Evolutionary conservation across 495 filamentous ascomycete genomes (phyloP), one percentile per base, ranked within the genome.

Genomic region (Penicillium chermesinum): DNA sequence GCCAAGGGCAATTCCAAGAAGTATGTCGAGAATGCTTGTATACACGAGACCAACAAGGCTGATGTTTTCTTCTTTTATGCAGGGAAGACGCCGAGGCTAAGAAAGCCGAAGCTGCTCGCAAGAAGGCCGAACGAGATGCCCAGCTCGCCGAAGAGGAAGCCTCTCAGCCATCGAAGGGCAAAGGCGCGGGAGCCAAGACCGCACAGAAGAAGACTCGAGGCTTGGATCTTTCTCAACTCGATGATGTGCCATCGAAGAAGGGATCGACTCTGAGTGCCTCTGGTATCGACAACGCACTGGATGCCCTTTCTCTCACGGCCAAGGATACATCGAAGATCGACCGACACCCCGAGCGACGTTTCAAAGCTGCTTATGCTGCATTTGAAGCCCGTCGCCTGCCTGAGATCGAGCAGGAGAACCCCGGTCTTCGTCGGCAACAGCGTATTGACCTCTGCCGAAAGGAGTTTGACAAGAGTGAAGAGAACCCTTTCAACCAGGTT

Each of bases 401-500:
- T 2, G 90, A 97, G 74, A 83, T 97, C 71, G 84, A 89, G 48
- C 69, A 79, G 46, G 94, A 97, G 64, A 75, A 82, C 30, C 79
- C 83, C 46, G 90, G 87, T 1, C 65, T 96, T 60, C 73, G 90
- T 38, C 74, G 84, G 48, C 78, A 90, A 56, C 87, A 95, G 81
- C 84, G 85, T 65, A 77, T 85, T 38, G 86, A 93, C 53, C 67
- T 81, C 48, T 84, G 93, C 40, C 62, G 73, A 52, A 91, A 91
- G 73, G 94, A 97, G 70, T 98, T 96, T 63, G 81, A 90, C 65
- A 91, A 88, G 71, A 85, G 83, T 60, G 81, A 84, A 3, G 93
- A 97, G 63, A 97, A 97, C 62, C 93, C 93, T 33, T 91, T 95
- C 64, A 95, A 93, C 66, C 88, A 94, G 68, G 80, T 78, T 12